These are phyloP conservation scores for Orbilia brochopaga DNA, from an alignment of 2,329 filamentous ascomycete genomes.

Conservation along the genomic window DNA sequence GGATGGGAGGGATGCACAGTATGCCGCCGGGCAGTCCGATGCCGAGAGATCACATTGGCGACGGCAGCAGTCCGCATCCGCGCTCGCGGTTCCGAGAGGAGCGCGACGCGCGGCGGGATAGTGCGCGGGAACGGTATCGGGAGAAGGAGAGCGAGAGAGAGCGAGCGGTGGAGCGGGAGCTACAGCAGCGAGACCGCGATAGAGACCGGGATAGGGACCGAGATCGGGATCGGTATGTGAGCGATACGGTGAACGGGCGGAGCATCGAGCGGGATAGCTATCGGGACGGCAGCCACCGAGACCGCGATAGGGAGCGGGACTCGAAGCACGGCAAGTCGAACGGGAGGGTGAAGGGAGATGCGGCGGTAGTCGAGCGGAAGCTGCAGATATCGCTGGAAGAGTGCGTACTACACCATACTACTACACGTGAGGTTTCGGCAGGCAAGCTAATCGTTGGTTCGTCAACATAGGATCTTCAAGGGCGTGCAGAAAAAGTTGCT, in stretches of 20 bases:
- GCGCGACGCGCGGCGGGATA: slow-evolving; percentile 23
- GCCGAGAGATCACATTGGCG: slow-evolving; percentile 30
- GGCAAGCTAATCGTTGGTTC: neutral
- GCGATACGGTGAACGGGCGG: slow-evolving; percentile 47
- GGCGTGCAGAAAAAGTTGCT: slow-evolving; percentile 96
- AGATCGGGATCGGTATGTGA: slow-evolving; percentile 32
- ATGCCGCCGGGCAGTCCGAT: slow-evolving; percentile 41
- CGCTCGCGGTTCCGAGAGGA: slow-evolving; percentile 42
- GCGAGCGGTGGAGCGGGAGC: slow-evolving; percentile 20
- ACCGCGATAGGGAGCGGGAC: slow-evolving; percentile 56
- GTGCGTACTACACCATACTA: slow-evolving; percentile 43
- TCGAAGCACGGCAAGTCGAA: slow-evolving; percentile 48
- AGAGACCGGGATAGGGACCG: slow-evolving; percentile 23
- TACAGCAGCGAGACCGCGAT: slow-evolving; percentile 20
- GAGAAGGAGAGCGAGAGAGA: slow-evolving; percentile 33
- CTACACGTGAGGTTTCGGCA: slow-evolving; percentile 12
- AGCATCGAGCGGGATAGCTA: slow-evolving; percentile 43
- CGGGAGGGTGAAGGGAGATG: slow-evolving; percentile 56
- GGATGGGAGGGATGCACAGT: slow-evolving; percentile 38
- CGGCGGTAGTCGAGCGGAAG: slow-evolving; percentile 86
- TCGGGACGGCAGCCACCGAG: slow-evolving; percentile 33
- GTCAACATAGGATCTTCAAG: slow-evolving; percentile 67
- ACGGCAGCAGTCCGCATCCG: slow-evolving; percentile 39
- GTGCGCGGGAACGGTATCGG: slow-evolving; percentile 30
- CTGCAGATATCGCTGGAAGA: slow-evolving; percentile 85